Base-by-base conservation (phyloP, 2,329 filamentous ascomycete genomes). In the Botryotinia calthae region DNA sequence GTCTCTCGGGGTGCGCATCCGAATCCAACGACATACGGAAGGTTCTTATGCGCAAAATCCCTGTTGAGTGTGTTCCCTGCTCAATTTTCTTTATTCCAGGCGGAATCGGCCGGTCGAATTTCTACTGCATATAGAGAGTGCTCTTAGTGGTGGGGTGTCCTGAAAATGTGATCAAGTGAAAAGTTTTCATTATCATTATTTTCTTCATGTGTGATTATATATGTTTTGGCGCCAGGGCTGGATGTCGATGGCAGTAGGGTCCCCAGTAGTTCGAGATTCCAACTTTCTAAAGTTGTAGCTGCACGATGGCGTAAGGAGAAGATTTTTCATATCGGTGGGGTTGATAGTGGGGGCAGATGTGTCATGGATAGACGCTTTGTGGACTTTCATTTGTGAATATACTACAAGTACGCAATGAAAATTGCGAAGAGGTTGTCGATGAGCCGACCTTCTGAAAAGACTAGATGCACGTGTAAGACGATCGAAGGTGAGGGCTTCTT, bases 341-440 rank as follows among this genome's bases (percentile, higher is more conserved):
- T 66, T 54, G 16, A 16, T 12, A 31, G 48, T 40, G 37, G 48
- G 62, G 48, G 65, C 16, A 3, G 37, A 56, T 68, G 34, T 68
- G 34, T 68, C 44, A 65, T 65, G 63, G n/a, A 40, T 20, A 42
- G 42, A 56, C 16, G n/a, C 51, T 56, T 1, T 56, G n/a, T 28
- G 22, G 22, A 31, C 37, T 31, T 37, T 40, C 22, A 51, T 54
- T 40, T 54, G 22, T 34, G 20, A 20, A 46, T 22, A 10, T 46
- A 46, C 61, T 64, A 46, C 61, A 46, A 64, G n/a, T 46, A 31
- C 18, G 31, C 44, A 46, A n/a, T 67, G 64, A 54, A 67, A 67
- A 40, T 54, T n/a, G 4, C 22, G 31, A 28, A 25, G 18, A n/a
- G 18, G 37, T 22, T 31, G 9, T n/a, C 10, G 34, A 67, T 56